Evolutionary conservation across 2,329 filamentous ascomycete species (phyloP).

Genomic region (Epichloe typhina): DNA sequence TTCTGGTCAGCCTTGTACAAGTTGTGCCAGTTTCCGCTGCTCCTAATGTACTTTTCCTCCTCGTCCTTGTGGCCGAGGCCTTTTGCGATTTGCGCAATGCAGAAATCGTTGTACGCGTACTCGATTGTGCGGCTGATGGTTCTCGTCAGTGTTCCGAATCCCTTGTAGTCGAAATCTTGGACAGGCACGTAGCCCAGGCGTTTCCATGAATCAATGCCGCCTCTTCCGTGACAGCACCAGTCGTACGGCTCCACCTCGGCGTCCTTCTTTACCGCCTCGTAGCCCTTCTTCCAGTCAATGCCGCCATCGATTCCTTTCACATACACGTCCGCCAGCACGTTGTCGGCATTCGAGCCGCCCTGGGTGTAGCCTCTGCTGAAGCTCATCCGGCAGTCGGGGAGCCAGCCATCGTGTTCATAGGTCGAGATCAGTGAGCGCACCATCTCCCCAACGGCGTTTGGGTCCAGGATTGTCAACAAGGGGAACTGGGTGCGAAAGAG

Average conservation of each 20-base stretch:
- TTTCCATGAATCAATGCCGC: conserved; percentile 62
- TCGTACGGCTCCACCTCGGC: conserved; percentile 57
- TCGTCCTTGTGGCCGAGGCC: conserved; percentile 41
- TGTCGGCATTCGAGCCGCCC: conserved; percentile 62
- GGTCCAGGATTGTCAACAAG: conserved; percentile 55
- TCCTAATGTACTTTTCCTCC: conserved; percentile 42
- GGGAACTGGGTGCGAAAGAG: conserved; percentile 56
- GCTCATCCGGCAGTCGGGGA: conserved; percentile 68
- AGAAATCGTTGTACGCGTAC: conserved; percentile 68
- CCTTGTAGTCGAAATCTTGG: conserved; percentile 51
- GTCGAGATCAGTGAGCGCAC: conserved; percentile 59
- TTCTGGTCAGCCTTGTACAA: conserved; percentile 47
- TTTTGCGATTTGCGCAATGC: conserved; percentile 49
- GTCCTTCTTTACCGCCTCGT: conserved; percentile 58
- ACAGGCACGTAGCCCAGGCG: conserved; percentile 56
- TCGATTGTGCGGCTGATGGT: conserved; percentile 62
- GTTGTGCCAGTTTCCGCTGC: conserved; percentile 54
- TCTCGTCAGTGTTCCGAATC: conserved; percentile 56
- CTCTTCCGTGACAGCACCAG: conserved; percentile 58
- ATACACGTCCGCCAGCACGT: conserved; percentile 53
- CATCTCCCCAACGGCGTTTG: conserved; percentile 49
- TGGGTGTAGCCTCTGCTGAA: conserved; percentile 62
- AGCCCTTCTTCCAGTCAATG: conserved; percentile 55
- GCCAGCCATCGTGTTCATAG: conserved; percentile 54
- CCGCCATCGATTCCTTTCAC: conserved; percentile 49